Conservation (phyloP, 176 grass and related monocot species). For the Juncus effusus region DNA sequence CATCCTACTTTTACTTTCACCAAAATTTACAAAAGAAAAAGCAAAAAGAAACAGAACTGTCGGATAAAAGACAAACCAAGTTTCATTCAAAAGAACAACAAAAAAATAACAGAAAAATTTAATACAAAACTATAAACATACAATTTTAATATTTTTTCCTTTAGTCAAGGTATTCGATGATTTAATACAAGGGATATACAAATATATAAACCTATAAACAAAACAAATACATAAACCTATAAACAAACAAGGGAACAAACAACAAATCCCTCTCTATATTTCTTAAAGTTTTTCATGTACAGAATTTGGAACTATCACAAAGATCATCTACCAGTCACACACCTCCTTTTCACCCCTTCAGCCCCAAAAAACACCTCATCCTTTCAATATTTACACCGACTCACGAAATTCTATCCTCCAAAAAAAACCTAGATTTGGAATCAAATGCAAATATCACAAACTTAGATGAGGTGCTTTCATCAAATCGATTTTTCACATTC, state of each 20-base stretch:
- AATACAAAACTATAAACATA: neutral
- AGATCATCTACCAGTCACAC: neutral
- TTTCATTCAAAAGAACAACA: too few species aligned
- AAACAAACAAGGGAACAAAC: slow-evolving; percentile 2
- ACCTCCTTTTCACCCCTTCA: neutral
- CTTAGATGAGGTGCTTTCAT: neutral
- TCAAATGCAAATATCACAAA: neutral
- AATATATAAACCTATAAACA: neutral
- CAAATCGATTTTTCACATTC: too few species aligned
- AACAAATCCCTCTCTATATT: slow-evolving; percentile 21
- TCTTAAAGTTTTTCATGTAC: slow-evolving; percentile 22
- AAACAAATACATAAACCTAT: neutral
- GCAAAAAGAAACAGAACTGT: too few species aligned
- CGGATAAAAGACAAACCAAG: too few species aligned
- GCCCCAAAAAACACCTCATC: slow-evolving; percentile 8
- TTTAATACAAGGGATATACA: slow-evolving; percentile 22
- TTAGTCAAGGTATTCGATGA: slow-evolving; percentile 4
- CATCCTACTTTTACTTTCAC: too few species aligned
- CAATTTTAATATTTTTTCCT: slow-evolving; percentile 4
- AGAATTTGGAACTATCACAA: slow-evolving; percentile 7
- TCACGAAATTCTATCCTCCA: neutral
- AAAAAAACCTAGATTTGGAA: slow-evolving; percentile 8
- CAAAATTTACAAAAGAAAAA: too few species aligned
- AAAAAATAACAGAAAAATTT: neutral
- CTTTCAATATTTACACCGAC: slow-evolving; percentile 16